A percentile compares a stretch with the other conserved stretches of the same genome.
Conservation (phyloP, 208 protist species). For the Kentomonas sorsogonicus region DNA sequence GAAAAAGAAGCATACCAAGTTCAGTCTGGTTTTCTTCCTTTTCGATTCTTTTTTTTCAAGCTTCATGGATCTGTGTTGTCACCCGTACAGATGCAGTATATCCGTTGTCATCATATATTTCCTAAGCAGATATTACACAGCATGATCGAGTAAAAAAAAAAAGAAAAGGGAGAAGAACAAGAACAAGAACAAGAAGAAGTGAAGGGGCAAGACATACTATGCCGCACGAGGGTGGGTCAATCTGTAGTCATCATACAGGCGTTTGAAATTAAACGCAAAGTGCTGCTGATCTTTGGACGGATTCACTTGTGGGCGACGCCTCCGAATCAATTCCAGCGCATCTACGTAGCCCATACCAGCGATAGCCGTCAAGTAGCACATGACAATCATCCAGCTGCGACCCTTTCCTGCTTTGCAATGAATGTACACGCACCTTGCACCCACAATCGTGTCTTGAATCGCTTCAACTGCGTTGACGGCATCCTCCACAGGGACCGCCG, state of each 20-base stretch:
- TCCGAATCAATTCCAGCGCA: constrained; percentile 34
- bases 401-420: constrained; percentile 91
- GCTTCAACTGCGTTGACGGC: constrained; percentile 47
- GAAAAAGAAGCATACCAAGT: too few species aligned
- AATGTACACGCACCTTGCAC: constrained; percentile 57
- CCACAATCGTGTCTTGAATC: constrained; percentile 38
- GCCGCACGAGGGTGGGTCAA: too few species aligned
- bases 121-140: too few species aligned
- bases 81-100: too few species aligned
- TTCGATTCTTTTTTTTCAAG: neutral
- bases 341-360: constrained; percentile 53
- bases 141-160: neutral
- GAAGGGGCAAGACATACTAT: constrained; percentile 12
- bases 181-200: constrained; percentile 12
- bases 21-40: constrained; percentile 4
- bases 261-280: constrained; percentile 61
- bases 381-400: constrained; percentile 82
- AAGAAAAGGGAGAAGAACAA: constrained; percentile 14
- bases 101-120: too few species aligned
- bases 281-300: constrained; percentile 50
- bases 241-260: too few species aligned
- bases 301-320: constrained; percentile 58
- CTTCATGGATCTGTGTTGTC: too few species aligned
- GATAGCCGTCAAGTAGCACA: constrained; percentile 80
- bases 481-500: constrained; percentile 35